phyloP scores from a whole-genome alignment of 345 rosid species.

The Arabis hirsuta region DNA sequence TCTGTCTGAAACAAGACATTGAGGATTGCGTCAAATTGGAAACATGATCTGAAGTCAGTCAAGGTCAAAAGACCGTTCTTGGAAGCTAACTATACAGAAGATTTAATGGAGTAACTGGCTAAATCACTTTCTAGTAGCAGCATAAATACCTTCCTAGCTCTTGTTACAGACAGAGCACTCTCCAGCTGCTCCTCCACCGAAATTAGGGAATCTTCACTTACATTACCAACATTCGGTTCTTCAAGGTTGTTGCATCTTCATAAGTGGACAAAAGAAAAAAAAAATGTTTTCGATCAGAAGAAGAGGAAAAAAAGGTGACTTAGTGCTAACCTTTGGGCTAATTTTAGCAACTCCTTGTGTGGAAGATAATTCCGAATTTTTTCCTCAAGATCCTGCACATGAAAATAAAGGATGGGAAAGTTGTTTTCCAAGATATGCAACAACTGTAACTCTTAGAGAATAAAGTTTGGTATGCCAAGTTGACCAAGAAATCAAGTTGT shows the following conservation, averaged over 20 bases:
- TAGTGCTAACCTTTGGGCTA: slow-evolving; percentile 31
- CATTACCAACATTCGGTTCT: slow-evolving; percentile 24
- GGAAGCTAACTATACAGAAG: background rate
- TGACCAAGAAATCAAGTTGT: slow-evolving; percentile 6
- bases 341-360: slow-evolving; percentile 31
- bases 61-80: slow-evolving; percentile 9
- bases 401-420: background rate
- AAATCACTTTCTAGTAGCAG: background rate
- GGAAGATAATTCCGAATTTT: slow-evolving; percentile 29
- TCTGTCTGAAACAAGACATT: slow-evolving; percentile 24
- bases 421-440: background rate
- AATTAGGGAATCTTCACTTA: slow-evolving; percentile 23
- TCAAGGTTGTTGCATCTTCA: slow-evolving; percentile 34
- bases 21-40: slow-evolving; percentile 3
- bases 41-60: slow-evolving; percentile 8
- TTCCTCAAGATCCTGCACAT: slow-evolving; percentile 32
- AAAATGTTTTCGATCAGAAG: slow-evolving; percentile 1
- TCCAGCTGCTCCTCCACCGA: slow-evolving; percentile 25
- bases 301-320: background rate
- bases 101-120: background rate
- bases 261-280: background rate
- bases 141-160: slow-evolving; percentile 37
- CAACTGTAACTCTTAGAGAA: background rate
- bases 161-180: slow-evolving; percentile 30
- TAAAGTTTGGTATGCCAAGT: background rate